These are phyloP conservation scores for Candida oleophila DNA, from an alignment of 805 yeast species.

Conservation along the genomic window DNA sequence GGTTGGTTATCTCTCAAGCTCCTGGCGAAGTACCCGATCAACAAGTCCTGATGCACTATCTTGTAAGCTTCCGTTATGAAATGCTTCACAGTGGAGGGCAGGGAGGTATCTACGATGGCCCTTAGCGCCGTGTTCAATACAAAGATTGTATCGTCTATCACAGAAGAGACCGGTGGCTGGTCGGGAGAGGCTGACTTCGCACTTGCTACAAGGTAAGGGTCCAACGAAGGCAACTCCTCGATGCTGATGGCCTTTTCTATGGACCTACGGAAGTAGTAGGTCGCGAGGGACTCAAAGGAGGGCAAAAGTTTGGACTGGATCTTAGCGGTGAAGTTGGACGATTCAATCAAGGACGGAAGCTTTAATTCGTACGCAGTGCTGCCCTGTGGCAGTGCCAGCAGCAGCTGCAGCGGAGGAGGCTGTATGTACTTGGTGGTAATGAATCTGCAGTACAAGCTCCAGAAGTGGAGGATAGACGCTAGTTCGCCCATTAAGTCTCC, in stretches of 20 bases:
- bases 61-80: constrained; percentile 56
- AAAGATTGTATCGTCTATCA: constrained; percentile 80
- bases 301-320: constrained; percentile 53
- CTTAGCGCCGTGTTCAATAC: constrained; percentile 67
- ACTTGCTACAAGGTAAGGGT: constrained; percentile 26
- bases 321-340: constrained; percentile 57
- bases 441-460: constrained; percentile 79
- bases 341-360: constrained; percentile 52
- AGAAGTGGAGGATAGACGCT: constrained; percentile 75
- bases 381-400: constrained; percentile 25
- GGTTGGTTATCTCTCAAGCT: constrained; percentile 40
- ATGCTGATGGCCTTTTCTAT: constrained; percentile 77
- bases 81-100: constrained; percentile 50
- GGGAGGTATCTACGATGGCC: constrained; percentile 72
- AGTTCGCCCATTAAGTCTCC: constrained; percentile 70
- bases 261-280: constrained; percentile 72
- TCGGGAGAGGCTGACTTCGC: constrained; percentile 38
- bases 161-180: constrained; percentile 72
- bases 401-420: too few relatives aligned
- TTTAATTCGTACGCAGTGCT: constrained; percentile 19
- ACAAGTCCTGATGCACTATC: constrained; percentile 61
- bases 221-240: constrained; percentile 68
- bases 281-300: constrained; percentile 60
- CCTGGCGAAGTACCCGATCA: constrained; percentile 47
- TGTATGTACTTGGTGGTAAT: constrained; percentile 67